phyloP scores from a whole-genome alignment of 768 basidiomycete genomes.

The Boletus speciosus region DNA sequence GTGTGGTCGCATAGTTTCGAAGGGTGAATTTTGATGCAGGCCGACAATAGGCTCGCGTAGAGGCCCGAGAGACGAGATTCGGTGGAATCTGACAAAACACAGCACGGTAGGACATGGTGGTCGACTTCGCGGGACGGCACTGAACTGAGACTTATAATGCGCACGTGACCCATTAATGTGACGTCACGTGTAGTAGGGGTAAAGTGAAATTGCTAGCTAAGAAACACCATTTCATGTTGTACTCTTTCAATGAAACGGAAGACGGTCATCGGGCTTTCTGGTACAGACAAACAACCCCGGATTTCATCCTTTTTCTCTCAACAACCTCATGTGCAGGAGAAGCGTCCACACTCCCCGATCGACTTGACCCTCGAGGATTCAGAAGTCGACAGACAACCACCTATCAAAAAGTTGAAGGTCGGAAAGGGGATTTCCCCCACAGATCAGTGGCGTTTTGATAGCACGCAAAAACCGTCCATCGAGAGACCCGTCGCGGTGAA shows the following conservation, averaged over 20 bases:
- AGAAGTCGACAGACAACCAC: slow-evolving; percentile 24
- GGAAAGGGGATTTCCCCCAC: slow-evolving; percentile 18
- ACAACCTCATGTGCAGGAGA: slow-evolving; percentile 21
- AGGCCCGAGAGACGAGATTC: neutral
- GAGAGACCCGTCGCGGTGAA: slow-evolving; percentile 14
- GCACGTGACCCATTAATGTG: slow-evolving; percentile 25
- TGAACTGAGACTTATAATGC: slow-evolving; percentile 1
- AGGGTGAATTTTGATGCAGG: neutral
- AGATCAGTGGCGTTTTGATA: slow-evolving; percentile 47
- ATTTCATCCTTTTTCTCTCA: slow-evolving; percentile 43
- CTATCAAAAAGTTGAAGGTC: slow-evolving; percentile 30
- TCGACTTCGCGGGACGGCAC: too few species aligned
- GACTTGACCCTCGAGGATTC: slow-evolving; percentile 52
- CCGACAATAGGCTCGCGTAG: neutral
- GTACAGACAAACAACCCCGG: slow-evolving; percentile 29
- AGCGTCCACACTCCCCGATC: slow-evolving; percentile 36
- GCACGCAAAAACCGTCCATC: slow-evolving; percentile 8
- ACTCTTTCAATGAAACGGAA: slow-evolving; percentile 20
- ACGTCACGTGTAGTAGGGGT: slow-evolving; percentile 20
- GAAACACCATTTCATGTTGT: too few species aligned
- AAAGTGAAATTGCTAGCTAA: neutral
- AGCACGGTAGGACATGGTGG: slow-evolving; percentile 10
- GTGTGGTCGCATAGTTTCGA: slow-evolving; percentile 14
- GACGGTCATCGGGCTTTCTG: neutral
- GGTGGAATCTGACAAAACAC: slow-evolving; percentile 4